A percentile compares a stretch with the other conserved stretches of the same genome.
phyloP scores from a whole-genome alignment of 1,284 basidiomycete species.

The Cutaneotrichosporon cutaneum region DNA sequence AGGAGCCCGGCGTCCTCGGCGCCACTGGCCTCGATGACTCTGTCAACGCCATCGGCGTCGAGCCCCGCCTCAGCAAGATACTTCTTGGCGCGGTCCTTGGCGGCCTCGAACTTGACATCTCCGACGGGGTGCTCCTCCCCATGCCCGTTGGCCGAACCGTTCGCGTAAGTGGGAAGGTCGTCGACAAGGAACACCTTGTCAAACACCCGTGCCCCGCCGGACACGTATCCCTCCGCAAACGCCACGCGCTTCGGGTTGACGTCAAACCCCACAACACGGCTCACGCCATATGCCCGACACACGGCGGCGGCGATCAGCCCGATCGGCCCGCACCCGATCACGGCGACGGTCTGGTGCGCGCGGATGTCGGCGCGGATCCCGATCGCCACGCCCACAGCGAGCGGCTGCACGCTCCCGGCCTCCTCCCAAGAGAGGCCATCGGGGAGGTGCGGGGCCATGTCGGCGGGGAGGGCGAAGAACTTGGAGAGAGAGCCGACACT shows the following conservation, averaged over 20 bases:
- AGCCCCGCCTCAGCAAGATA: conserved; percentile 37
- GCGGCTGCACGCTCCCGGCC: conserved; percentile 74
- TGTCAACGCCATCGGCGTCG: conserved; percentile 58
- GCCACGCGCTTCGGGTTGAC: conserved; percentile 77
- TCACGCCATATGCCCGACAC: conserved; percentile 55
- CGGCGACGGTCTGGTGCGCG: conserved; percentile 45
- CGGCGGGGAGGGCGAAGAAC: conserved; percentile 47
- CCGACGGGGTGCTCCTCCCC: conserved; percentile 27
- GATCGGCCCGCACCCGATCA: conserved; percentile 54
- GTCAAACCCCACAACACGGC: conserved; percentile 56
- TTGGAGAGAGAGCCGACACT: conserved; percentile 44
- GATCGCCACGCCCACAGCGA: conserved; percentile 59
- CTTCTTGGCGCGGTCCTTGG: conserved; percentile 33
- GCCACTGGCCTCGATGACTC: conserved; percentile 64
- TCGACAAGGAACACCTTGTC: conserved; percentile 45
- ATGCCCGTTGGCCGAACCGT: conserved; percentile 31
- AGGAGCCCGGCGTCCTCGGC: conserved; percentile 64
- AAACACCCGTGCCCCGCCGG: conserved; percentile 42
- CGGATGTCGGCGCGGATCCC: conserved; percentile 45
- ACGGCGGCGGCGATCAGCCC: conserved; percentile 55
- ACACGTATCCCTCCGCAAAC: conserved; percentile 73
- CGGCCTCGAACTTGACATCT: conserved; percentile 46
- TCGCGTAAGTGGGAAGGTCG: conserved; percentile 22
- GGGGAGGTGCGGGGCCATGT: conserved; percentile 52
- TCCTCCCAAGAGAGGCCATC: conserved; percentile 55